Conservation (phyloP, 2,329 filamentous ascomycete species). For the Aureobasidium sp. region DNA sequence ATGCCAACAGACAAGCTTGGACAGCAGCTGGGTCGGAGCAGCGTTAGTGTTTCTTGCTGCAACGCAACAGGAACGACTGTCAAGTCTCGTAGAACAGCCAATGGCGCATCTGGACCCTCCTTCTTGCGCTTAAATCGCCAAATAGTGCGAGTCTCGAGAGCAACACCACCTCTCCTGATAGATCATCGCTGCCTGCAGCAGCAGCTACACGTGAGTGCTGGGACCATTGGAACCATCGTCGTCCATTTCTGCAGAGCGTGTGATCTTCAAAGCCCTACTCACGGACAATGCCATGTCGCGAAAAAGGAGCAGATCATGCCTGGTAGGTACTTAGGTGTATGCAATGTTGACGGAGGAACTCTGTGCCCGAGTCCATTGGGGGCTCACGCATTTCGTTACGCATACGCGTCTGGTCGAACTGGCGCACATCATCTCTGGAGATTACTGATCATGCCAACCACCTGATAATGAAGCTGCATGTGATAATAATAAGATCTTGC, state of each 20-base stretch:
- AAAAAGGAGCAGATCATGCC: neutral
- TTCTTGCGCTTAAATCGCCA: neutral
- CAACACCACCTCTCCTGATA: neutral
- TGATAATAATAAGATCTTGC: neutral
- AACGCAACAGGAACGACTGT: neutral
- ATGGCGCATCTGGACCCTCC: conserved; percentile 2
- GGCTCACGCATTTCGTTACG: neutral
- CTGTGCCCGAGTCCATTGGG: neutral
- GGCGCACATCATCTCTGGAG: neutral
- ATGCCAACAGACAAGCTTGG: neutral
- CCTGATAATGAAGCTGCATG: neutral
- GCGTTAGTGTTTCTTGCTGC: neutral
- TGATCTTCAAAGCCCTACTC: neutral
- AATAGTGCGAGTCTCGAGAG: neutral
- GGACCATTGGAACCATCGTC: neutral
- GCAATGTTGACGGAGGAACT: neutral
- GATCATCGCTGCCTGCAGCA: neutral
- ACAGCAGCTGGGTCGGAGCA: neutral
- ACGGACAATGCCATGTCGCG: neutral
- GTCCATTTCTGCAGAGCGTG: neutral
- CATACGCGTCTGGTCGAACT: neutral
- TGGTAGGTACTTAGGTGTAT: neutral
- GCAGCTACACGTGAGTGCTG: no score
- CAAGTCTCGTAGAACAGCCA: neutral
- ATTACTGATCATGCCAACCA: conserved; percentile 1